phyloP scores from a whole-genome alignment of 441 rosid genomes.

The Iberis amara region DNA sequence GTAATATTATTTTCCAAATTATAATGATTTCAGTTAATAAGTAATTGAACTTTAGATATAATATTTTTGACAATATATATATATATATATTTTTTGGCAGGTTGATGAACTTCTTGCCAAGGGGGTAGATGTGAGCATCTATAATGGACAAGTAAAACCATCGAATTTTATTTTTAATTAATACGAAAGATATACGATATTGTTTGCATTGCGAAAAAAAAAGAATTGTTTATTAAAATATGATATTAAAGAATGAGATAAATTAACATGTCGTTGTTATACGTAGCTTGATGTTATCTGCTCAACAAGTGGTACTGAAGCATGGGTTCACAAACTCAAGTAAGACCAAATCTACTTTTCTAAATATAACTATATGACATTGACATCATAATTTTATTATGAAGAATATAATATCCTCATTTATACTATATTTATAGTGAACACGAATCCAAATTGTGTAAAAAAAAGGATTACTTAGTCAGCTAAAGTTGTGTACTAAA shows the following conservation, averaged over 20 bases:
- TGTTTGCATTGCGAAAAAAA: neutral
- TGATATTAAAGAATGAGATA: neutral
- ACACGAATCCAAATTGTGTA: too few species aligned
- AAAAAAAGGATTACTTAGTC: too few species aligned
- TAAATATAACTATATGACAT: neutral
- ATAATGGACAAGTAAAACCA: conserved; percentile 74
- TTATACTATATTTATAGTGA: too few species aligned
- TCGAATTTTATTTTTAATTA: neutral
- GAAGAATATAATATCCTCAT: too few species aligned
- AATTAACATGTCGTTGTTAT: conserved; percentile 13
- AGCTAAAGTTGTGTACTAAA: too few species aligned
- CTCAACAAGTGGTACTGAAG: conserved; percentile 79
- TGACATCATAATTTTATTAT: neutral
- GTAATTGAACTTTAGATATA: too few species aligned
- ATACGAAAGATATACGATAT: neutral
- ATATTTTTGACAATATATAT: neutral
- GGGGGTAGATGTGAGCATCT: conserved; percentile 72
- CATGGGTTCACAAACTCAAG: conserved; percentile 87
- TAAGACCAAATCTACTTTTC: conserved; percentile 28
- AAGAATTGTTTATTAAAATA: neutral
- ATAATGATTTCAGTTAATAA: too few species aligned
- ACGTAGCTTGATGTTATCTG: conserved; percentile 80
- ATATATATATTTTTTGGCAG: conserved; percentile 29
- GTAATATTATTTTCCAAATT: too few species aligned
- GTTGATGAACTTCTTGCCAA: conserved; percentile 78